These are phyloP conservation scores for Kwoniella shandongensis DNA, from an alignment of 768 basidiomycete genomes.

Conservation along the genomic window DNA sequence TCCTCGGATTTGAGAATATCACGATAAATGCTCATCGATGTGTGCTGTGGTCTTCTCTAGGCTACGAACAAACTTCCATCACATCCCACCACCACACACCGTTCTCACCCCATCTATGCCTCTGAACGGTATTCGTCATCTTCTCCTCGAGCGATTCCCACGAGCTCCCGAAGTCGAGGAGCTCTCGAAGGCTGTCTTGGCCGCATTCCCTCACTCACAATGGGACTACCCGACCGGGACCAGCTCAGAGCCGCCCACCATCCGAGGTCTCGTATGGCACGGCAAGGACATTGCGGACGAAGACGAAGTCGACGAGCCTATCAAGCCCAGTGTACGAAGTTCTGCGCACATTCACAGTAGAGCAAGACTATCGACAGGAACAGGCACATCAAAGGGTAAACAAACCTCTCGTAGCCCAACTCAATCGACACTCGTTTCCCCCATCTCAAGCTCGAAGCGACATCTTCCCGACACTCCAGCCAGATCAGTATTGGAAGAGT, in stretches of 20 bases:
- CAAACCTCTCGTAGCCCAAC: constrained; percentile 27
- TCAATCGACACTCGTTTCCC: constrained; percentile 41
- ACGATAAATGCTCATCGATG: background rate
- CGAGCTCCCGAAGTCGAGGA: constrained; percentile 41
- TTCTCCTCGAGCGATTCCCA: constrained; percentile 44
- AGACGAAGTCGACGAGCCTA: constrained; percentile 10
- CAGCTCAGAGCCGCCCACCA: constrained; percentile 38
- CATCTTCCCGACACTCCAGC: constrained; percentile 41
- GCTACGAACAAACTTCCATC: constrained; percentile 45
- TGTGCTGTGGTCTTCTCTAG: constrained; percentile 12
- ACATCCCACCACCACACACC: constrained; percentile 35
- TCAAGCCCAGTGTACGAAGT: constrained; percentile 2
- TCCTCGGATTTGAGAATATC: background rate
- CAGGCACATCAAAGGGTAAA: constrained; percentile 6
- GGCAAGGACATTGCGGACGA: constrained; percentile 32
- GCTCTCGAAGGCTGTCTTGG: constrained; percentile 38
- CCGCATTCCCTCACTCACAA: constrained; percentile 39
- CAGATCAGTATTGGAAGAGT: constrained; percentile 44
- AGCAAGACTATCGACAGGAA: constrained; percentile 1
- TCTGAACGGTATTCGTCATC: constrained; percentile 35
- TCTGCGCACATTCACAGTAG: background rate
- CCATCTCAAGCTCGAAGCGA: constrained; percentile 33
- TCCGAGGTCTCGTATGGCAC: constrained; percentile 43
- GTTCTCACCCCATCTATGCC: constrained; percentile 38
- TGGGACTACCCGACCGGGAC: constrained; percentile 34